phyloP scores from a whole-genome alignment of 2,329 filamentous ascomycete genomes.

The Talaromyces sp. region DNA sequence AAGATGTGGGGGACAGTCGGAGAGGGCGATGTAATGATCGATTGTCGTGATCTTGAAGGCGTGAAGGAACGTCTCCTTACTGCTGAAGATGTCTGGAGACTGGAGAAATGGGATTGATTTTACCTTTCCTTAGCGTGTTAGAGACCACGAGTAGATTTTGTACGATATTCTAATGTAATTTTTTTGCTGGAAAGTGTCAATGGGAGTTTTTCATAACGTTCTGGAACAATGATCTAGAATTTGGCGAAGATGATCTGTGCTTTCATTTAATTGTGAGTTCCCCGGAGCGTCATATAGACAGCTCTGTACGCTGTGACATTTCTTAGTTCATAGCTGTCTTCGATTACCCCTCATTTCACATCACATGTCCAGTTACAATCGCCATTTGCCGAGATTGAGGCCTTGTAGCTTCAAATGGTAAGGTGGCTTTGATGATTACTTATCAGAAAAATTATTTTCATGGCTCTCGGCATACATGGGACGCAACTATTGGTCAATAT shows the following conservation, averaged over 20 bases:
- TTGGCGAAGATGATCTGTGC: not conserved
- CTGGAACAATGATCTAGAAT: not conserved
- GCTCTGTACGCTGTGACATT: not conserved
- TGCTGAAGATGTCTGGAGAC: slow-evolving; percentile 6
- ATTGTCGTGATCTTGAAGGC: slow-evolving; percentile 6
- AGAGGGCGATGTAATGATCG: slow-evolving; percentile 9
- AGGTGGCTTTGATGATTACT: not conserved
- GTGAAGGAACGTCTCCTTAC: slow-evolving; percentile 1
- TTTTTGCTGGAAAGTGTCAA: not conserved
- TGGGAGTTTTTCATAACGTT: too few species aligned
- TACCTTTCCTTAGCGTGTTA: not conserved
- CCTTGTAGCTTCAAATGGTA: not conserved
- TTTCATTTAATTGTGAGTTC: not conserved
- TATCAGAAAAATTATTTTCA: not conserved
- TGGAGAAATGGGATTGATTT: slow-evolving; percentile 1
- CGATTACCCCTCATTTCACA: not conserved
- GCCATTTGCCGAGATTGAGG: not conserved
- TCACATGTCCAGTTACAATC: not conserved
- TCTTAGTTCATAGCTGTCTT: not conserved
- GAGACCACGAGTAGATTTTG: not conserved
- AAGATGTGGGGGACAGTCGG: slow-evolving; percentile 9
- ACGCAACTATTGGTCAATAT: not conserved
- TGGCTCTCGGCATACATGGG: too few species aligned
- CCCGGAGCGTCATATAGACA: not conserved
- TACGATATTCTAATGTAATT: not conserved